These are phyloP conservation scores for Nemania sp. DNA, from an alignment of 2,329 filamentous ascomycete species.

Conservation along the genomic window DNA sequence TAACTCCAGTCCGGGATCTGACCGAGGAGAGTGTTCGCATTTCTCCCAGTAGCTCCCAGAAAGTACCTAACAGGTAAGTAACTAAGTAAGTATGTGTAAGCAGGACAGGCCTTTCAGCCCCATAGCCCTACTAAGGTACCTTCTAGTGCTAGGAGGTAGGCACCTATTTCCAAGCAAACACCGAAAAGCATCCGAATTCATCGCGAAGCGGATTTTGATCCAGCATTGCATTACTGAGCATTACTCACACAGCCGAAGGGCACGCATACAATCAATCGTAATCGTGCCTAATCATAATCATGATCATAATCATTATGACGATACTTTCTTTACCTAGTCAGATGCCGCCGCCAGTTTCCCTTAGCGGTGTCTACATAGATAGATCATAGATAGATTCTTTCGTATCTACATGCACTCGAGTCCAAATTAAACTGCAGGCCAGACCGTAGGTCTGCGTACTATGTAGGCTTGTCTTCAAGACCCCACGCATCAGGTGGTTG, in stretches of 20 bases:
- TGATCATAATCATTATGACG: conserved; percentile 13
- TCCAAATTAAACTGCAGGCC: neutral
- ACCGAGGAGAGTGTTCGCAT: conserved; percentile 8
- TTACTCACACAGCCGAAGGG: conserved; percentile 26
- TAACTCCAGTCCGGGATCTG: conserved; percentile 36
- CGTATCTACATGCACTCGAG: too few relatives aligned
- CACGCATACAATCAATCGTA: neutral
- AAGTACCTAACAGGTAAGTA: neutral
- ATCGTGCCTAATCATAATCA: neutral
- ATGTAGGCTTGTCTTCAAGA: neutral
- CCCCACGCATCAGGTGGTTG: neutral
- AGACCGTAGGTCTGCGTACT: neutral
- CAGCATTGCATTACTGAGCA: conserved; percentile 28
- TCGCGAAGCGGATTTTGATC: conserved; percentile 1
- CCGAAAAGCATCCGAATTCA: conserved; percentile 17
- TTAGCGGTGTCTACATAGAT: neutral
- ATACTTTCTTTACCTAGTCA: too few relatives aligned
- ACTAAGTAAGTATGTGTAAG: conserved; percentile 11
- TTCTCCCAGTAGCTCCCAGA: too few relatives aligned
- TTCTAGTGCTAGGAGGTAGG: too few relatives aligned
- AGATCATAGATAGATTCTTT: too few relatives aligned
- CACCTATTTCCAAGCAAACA: conserved; percentile 29
- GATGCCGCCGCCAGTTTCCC: neutral
- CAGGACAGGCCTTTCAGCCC: neutral
- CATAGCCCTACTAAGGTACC: too few relatives aligned